Percentiles rank a stretch among this genome's conserved stretches.
phyloP scores from a whole-genome alignment of 768 basidiomycete species.

The Tubosaeta sp. region DNA sequence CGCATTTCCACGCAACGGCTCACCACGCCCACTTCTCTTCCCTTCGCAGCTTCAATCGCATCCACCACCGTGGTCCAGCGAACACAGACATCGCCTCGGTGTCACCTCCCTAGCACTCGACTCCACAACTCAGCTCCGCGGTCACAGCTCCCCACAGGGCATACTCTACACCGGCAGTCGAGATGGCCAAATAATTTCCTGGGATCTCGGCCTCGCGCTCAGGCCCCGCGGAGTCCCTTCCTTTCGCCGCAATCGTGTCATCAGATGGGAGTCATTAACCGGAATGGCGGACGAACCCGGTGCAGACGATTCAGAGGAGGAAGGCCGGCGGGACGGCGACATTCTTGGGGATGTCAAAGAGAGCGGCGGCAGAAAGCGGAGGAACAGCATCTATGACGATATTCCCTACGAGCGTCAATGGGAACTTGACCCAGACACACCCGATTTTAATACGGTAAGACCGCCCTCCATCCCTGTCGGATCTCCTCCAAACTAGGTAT shows the following conservation, averaged over 20 bases:
- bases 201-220: slow-evolving; percentile 77
- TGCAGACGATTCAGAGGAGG: slow-evolving; percentile 63
- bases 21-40: slow-evolving; percentile 63
- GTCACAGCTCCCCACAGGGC: slow-evolving; percentile 66
- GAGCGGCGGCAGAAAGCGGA: slow-evolving; percentile 31
- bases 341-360: slow-evolving; percentile 68
- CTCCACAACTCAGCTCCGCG: slow-evolving; percentile 70
- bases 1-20: slow-evolving; percentile 60
- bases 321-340: slow-evolving; percentile 70
- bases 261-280: slow-evolving; percentile 77
- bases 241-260: slow-evolving; percentile 24
- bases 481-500: slow-evolving; percentile 10
- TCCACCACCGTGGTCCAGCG: slow-evolving; percentile 25
- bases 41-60: slow-evolving; percentile 28
- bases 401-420: slow-evolving; percentile 71
- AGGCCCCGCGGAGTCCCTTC: slow-evolving; percentile 34
- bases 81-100: slow-evolving; percentile 84
- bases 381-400: slow-evolving; percentile 25
- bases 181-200: slow-evolving; percentile 83
- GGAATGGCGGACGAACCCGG: slow-evolving; percentile 74
- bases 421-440: slow-evolving; percentile 64
- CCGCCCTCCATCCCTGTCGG: not conserved
- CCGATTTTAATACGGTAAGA: slow-evolving; percentile 49
- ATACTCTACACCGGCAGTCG: slow-evolving; percentile 88
- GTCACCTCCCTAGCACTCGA: slow-evolving; percentile 87